These are phyloP conservation scores for Xylaria nigripes DNA, from an alignment of 495 filamentous ascomycete species.

Conservation along the genomic window DNA sequence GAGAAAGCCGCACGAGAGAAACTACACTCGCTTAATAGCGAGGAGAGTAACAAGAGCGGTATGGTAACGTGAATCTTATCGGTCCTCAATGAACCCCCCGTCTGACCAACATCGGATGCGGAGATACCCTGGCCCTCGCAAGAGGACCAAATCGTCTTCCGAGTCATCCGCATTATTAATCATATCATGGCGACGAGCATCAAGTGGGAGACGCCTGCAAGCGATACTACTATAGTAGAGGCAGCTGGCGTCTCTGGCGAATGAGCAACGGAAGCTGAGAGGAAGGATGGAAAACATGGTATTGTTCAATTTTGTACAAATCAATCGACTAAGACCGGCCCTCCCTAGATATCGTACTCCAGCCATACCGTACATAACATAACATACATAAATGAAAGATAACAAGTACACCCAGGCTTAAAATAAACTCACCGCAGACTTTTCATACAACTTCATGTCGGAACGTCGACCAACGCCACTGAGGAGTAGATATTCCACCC, in stretches of 20 bases:
- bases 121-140: no score
- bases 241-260: no score
- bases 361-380: constrained; percentile 1
- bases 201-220: no score
- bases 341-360: neutral
- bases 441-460: neutral
- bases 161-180: neutral
- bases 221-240: no score
- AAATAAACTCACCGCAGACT: neutral
- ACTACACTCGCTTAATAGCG: no score
- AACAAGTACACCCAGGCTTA: neutral
- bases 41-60: no score
- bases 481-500: neutral
- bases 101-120: neutral
- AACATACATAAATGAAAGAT: neutral
- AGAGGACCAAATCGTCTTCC: neutral
- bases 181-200: neutral
- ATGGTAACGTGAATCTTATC: no score
- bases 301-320: no score
- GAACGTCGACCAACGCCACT: neutral
- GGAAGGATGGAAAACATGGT: no score
- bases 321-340: constrained; percentile 6
- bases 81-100: no score
- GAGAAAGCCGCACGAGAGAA: no score
- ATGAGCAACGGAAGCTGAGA: no score